A percentile compares a stretch with the other conserved stretches of the same genome.
Evolutionary conservation across 768 basidiomycete species (phyloP).

Genomic region (Suillus fuscotomentosus): DNA sequence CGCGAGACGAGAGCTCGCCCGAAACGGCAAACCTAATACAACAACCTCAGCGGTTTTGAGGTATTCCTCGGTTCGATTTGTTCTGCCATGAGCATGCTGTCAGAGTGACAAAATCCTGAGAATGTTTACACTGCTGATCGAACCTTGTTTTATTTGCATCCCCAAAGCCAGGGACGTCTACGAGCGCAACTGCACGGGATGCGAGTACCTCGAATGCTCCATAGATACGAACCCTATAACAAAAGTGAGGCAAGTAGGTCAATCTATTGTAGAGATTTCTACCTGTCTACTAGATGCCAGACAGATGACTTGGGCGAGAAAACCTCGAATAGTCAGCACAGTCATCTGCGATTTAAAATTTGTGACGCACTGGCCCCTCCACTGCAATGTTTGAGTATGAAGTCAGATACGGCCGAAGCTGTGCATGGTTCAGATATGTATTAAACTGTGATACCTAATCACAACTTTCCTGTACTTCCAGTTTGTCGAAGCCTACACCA

Average conservation of each 20-base stretch:
- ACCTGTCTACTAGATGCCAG: slow-evolving; percentile 1
- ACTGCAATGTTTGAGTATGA: not conserved
- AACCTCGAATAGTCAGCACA: not conserved
- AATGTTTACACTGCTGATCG: not conserved
- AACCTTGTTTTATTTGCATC: slow-evolving; percentile 1
- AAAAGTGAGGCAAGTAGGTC: not conserved
- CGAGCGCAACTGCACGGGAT: not conserved
- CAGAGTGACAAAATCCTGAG: not conserved
- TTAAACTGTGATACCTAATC: not conserved
- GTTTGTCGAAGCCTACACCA: not conserved
- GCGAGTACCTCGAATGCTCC: not conserved
- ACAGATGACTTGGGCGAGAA: not conserved
- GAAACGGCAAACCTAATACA: not conserved
- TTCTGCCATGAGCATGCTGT: not conserved
- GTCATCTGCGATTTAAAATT: not conserved
- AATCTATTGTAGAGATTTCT: not conserved
- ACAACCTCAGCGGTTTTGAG: not conserved
- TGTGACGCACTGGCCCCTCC: not conserved
- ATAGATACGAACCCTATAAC: not conserved
- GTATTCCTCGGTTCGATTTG: not conserved
- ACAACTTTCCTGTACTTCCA: not conserved
- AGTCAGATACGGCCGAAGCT: not conserved
- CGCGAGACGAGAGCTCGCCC: not conserved
- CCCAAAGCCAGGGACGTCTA: not conserved
- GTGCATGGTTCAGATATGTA: not conserved